These are phyloP conservation scores for Euphorbia peplus DNA, from an alignment of 345 rosid species.

Conservation along the genomic window DNA sequence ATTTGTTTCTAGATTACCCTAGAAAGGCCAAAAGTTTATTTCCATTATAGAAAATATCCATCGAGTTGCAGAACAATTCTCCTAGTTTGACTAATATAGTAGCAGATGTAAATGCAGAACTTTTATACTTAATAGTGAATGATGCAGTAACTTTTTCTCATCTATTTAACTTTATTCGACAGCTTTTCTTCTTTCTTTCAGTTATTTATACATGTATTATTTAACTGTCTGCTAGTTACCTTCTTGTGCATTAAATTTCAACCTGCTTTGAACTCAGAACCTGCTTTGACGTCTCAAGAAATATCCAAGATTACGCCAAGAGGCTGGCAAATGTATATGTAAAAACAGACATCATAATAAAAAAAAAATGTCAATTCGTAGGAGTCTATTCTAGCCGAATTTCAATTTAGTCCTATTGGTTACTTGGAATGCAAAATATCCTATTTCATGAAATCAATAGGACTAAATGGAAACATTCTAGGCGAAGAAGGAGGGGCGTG, in stretches of 20 bases:
- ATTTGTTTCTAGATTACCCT: neutral
- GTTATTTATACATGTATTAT: neutral
- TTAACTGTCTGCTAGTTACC: neutral
- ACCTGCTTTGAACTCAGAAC: constrained; percentile 2
- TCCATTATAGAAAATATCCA: too few relatives aligned
- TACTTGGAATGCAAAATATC: neutral
- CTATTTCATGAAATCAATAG: neutral
- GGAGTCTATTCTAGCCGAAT: neutral
- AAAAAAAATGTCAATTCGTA: too few relatives aligned
- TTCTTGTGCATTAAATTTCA: neutral
- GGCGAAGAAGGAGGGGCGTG: too few relatives aligned
- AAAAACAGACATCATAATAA: neutral
- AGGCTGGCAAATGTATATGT: neutral
- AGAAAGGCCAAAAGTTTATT: too few relatives aligned
- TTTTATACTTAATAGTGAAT: too few relatives aligned
- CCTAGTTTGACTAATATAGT: too few relatives aligned
- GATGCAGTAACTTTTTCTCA: too few relatives aligned
- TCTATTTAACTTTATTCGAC: neutral
- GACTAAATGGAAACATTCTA: too few relatives aligned
- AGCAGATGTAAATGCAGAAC: too few relatives aligned
- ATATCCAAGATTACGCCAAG: neutral
- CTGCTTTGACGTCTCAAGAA: neutral
- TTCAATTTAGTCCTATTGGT: neutral
- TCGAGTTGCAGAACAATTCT: too few relatives aligned
- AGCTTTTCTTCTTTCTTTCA: neutral